A percentile compares a stretch with the other conserved stretches of the same genome.
phyloP scores from a whole-genome alignment of 2,329 filamentous ascomycete genomes.

The Trichoderma guizhouense region DNA sequence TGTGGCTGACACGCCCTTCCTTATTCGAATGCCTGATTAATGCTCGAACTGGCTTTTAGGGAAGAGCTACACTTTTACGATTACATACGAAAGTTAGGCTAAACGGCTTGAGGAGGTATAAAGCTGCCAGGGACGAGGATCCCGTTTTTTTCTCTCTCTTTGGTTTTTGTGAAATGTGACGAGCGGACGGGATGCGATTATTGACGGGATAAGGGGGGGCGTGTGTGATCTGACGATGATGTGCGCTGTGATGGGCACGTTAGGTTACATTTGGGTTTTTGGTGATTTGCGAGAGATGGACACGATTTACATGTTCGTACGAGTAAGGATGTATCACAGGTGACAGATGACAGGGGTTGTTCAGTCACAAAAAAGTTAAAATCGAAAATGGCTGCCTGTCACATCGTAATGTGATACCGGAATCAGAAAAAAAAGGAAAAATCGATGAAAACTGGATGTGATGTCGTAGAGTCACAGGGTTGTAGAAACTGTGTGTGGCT shows the following conservation, averaged over 20 bases:
- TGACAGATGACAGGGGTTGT: not conserved
- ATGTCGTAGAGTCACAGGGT: not conserved
- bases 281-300: not conserved
- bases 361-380: not conserved
- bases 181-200: not conserved
- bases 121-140: not conserved
- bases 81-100: not conserved
- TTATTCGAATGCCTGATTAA: not conserved
- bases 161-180: not conserved
- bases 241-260: not conserved
- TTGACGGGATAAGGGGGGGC: not conserved
- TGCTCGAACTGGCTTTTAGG: not conserved
- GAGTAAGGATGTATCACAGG: not conserved
- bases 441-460: not conserved
- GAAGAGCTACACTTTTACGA: not conserved
- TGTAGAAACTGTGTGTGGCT: not conserved
- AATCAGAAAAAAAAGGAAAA: not conserved
- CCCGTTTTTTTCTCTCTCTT: too few species aligned
- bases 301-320: not conserved
- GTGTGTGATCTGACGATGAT: not conserved
- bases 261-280: not conserved
- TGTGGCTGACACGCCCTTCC: not conserved
- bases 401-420: too few species aligned
- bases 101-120: not conserved
- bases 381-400: too few species aligned